A percentile compares a stretch with the other conserved stretches of the same genome.
Conservation (phyloP, 371 early-diverging fungal genomes). For the Actinomortierella wolfii region DNA sequence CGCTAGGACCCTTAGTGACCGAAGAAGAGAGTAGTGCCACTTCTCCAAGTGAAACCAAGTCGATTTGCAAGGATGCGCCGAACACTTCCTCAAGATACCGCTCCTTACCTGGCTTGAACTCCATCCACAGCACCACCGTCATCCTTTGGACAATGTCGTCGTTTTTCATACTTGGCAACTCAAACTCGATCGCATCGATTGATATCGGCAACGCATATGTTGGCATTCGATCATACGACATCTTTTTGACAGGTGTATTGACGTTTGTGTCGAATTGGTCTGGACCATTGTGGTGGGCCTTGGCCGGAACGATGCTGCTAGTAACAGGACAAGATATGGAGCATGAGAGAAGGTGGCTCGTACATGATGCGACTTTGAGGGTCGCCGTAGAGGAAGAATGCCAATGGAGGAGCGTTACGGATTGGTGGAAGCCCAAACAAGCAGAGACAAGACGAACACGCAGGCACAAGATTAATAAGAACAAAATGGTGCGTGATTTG, state of each 20-base stretch:
- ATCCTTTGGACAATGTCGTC: slow-evolving; percentile 53
- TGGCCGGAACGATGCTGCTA: slow-evolving; percentile 50
- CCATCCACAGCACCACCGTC: slow-evolving; percentile 30
- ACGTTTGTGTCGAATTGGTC: slow-evolving; percentile 77
- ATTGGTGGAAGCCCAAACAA: slow-evolving; percentile 10
- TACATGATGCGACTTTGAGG: slow-evolving; percentile 2
- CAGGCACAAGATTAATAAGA: not conserved
- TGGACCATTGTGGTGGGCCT: slow-evolving; percentile 71
- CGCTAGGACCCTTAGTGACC: not conserved
- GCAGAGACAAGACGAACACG: not conserved
- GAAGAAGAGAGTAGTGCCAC: too few relatives aligned
- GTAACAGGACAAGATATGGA: slow-evolving; percentile 22
- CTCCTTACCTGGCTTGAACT: slow-evolving; percentile 21
- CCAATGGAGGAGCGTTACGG: slow-evolving; percentile 12
- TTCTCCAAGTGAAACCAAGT: not conserved
- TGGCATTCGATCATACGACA: slow-evolving; percentile 70
- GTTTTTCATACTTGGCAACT: slow-evolving; percentile 76
- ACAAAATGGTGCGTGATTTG: not conserved
- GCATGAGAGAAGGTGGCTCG: slow-evolving; percentile 11
- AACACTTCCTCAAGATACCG: slow-evolving; percentile 6
- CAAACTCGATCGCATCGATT: slow-evolving; percentile 79
- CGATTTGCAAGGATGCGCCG: slow-evolving; percentile 19
- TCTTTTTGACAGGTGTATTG: slow-evolving; percentile 63
- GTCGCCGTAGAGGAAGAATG: slow-evolving; percentile 7
- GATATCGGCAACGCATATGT: slow-evolving; percentile 81